Evolutionary conservation across 1,139 yeast species (phyloP).

Genomic region (Blastobotrys ciferrii): DNA sequence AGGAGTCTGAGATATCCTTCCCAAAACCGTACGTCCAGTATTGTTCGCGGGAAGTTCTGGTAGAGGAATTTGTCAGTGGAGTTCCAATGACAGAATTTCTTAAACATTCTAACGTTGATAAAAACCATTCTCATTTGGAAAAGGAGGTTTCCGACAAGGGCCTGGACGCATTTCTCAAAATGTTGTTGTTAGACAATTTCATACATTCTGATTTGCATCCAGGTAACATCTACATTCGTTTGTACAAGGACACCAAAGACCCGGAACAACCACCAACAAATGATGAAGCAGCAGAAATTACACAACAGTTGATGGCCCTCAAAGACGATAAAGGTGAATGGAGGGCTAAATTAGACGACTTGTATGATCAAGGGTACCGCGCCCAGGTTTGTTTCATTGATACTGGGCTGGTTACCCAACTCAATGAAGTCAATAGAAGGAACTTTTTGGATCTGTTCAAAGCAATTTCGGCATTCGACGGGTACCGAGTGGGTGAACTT

Average conservation of each 20-base stretch:
- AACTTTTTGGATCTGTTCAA: slow-evolving; percentile 88
- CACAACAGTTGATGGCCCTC: slow-evolving; percentile 36
- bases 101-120: slow-evolving; percentile 34
- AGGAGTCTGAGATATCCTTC: slow-evolving; percentile 63
- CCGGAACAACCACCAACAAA: not conserved
- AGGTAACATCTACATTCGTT: slow-evolving; percentile 85
- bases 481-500: slow-evolving; percentile 88
- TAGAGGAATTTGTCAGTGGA: slow-evolving; percentile 84
- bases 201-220: slow-evolving; percentile 97
- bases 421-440: slow-evolving; percentile 69
- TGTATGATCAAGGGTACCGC: slow-evolving; percentile 63
- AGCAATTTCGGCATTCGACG: slow-evolving; percentile 88
- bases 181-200: slow-evolving; percentile 89
- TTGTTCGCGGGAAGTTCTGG: slow-evolving; percentile 70
- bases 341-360: slow-evolving; percentile 47
- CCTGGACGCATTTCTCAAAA: slow-evolving; percentile 84
- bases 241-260: slow-evolving; percentile 40
- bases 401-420: slow-evolving; percentile 89
- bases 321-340: slow-evolving; percentile 46
- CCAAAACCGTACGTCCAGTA: slow-evolving; percentile 72
- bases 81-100: slow-evolving; percentile 74
- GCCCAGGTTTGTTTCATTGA: slow-evolving; percentile 92
- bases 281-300: slow-evolving; percentile 9
- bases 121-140: slow-evolving; percentile 43
- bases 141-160: slow-evolving; percentile 83